phyloP scores from a whole-genome alignment of 768 basidiomycete genomes.

The Tricholoma flavovirens region DNA sequence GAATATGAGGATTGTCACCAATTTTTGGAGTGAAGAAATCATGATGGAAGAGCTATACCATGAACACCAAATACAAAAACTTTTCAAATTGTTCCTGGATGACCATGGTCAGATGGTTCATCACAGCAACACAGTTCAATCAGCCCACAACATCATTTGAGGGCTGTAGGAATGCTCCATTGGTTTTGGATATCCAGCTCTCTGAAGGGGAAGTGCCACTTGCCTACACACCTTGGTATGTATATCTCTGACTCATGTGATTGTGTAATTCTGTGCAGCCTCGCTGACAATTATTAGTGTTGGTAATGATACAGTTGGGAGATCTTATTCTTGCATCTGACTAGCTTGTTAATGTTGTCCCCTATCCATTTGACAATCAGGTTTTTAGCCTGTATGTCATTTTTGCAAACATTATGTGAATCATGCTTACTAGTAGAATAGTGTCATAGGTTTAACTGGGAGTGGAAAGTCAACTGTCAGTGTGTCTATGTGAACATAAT shows the following conservation, averaged over 20 bases:
- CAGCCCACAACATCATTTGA: background rate
- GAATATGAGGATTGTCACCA: constrained; percentile 41
- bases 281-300: background rate
- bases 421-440: background rate
- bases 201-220: background rate
- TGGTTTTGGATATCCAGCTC: constrained; percentile 13
- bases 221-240: background rate
- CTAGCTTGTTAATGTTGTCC: background rate
- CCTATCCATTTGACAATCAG: background rate
- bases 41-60: constrained; percentile 27
- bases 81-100: constrained; percentile 38
- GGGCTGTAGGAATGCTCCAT: background rate
- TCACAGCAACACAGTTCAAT: background rate
- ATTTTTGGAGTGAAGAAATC: constrained; percentile 34
- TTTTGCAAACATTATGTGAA: background rate
- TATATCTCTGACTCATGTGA: background rate
- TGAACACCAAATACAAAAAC: constrained; percentile 8
- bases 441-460: constrained; percentile 1
- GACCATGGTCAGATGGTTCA: constrained; percentile 23
- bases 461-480: constrained; percentile 3
- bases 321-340: background rate
- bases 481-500: background rate
- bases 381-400: background rate
- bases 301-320: background rate
- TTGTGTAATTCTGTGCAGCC: background rate